Base-by-base conservation (phyloP, 139 green algal species). In the Eudorina sp. region DNA sequence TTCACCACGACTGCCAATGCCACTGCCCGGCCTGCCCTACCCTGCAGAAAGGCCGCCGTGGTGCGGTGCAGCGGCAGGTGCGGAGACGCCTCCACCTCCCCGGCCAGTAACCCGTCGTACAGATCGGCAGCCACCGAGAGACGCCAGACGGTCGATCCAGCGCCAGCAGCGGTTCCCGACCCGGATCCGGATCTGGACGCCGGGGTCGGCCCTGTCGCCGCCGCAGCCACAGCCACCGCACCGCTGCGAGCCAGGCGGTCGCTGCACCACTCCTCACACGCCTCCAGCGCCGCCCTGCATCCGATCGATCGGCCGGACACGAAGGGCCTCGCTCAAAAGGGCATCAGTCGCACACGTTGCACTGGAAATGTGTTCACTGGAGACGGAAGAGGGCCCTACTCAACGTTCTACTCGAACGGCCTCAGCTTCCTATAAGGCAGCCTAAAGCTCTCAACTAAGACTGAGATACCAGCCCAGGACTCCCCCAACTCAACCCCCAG, bases 1-100 rank as follows among this genome's bases (percentile, higher is more conserved):
- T n/a, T n/a, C n/a, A n/a, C n/a, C n/a, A n/a, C n/a, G n/a, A n/a
- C n/a, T n/a, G n/a, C n/a, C n/a, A n/a, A n/a, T n/a, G n/a, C n/a
- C n/a, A n/a, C n/a, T n/a, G n/a, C n/a, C n/a, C n/a, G n/a, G n/a
- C n/a, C n/a, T n/a, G n/a, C n/a, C 83, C 0, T 41, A 89, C 85
- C 74, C 45, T 70, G 74, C 46, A 89, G 46, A 31, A 89, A 72
- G 0, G 45, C 40, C 23, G 16, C 41, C 13, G 34, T 8, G n/a
- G 55, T 72, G 43, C 85, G 73, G 85, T 89, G 85, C 85, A 89
- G 85, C 25, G 73, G 85, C 85, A 89, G 60, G 74, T 89, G 85
- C 73, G 74, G 74, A n/a, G 85, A 89, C 19, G 34, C 85, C 53
- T 43, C 72, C 74, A 70, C 16, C 58, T 70, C 27, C 55, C 74